Percentiles rank a stretch among this genome's conserved stretches.
phyloP scores from a whole-genome alignment of 1,284 basidiomycete species.

The Schizophyllum amplum region DNA sequence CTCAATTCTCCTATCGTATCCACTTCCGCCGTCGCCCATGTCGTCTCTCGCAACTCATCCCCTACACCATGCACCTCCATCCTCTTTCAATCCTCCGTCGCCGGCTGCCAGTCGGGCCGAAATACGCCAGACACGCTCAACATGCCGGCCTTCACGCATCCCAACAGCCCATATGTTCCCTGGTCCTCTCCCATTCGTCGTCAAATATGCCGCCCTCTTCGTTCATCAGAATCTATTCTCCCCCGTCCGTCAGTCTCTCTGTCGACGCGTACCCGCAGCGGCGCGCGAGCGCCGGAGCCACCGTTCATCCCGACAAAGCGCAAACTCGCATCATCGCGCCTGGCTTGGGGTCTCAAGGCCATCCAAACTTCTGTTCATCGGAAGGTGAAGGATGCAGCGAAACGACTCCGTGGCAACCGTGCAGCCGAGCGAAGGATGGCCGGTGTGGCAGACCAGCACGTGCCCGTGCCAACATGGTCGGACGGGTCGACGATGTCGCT shows the following conservation, averaged over 20 bases:
- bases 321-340: background rate
- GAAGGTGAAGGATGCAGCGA: background rate
- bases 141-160: background rate
- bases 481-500: background rate
- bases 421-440: background rate
- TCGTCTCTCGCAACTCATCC: background rate
- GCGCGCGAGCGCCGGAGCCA: background rate
- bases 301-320: background rate
- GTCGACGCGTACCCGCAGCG: background rate
- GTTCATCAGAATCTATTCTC: background rate
- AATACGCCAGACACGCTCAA: background rate
- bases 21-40: background rate
- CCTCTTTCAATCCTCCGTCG: background rate
- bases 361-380: background rate
- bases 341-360: background rate
- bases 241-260: background rate
- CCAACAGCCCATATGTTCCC: background rate
- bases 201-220: background rate
- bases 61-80: background rate
- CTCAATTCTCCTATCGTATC: background rate
- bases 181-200: background rate
- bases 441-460: too few relatives aligned
- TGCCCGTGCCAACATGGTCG: background rate
- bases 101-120: background rate
- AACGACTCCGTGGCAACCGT: background rate